Evolutionary conservation across 495 filamentous ascomycete genomes (phyloP).

Genomic region (Aspergillus saccharolyticus): DNA sequence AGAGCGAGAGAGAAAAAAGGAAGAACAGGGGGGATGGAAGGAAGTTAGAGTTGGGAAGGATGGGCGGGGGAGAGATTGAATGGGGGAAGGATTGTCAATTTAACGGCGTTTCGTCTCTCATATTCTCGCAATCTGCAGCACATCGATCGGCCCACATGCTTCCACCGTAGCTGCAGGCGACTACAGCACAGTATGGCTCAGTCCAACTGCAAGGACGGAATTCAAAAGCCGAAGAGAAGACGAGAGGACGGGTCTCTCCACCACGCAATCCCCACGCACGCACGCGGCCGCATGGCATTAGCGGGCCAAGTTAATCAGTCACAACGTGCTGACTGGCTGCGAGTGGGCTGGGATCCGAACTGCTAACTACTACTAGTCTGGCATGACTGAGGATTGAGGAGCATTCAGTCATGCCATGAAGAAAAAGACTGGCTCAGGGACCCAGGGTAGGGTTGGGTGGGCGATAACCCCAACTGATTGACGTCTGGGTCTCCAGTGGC

Average conservation of each 20-base stretch:
- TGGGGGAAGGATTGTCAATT: constrained; percentile 2
- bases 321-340: not conserved
- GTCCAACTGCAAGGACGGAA: too few relatives aligned
- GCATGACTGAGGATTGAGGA: not conserved
- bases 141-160: not conserved
- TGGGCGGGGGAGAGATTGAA: not conserved
- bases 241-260: too few relatives aligned
- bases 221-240: too few relatives aligned
- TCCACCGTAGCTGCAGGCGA: not conserved
- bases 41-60: not conserved
- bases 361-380: not conserved
- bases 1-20: not conserved
- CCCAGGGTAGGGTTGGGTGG: not conserved
- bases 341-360: not conserved
- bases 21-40: not conserved
- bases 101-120: not conserved
- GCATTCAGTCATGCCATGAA: too few relatives aligned
- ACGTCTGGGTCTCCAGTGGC: too few relatives aligned
- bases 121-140: not conserved
- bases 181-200: too few relatives aligned
- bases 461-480: too few relatives aligned
- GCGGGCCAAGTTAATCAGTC: not conserved
- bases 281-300: not conserved
- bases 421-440: too few relatives aligned
- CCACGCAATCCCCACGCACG: too few relatives aligned